A percentile compares a stretch with the other conserved stretches of the same genome.
These are phyloP conservation scores for Euphorbia celastroides DNA, from an alignment of 441 rosid genomes.

Conservation along the genomic window DNA sequence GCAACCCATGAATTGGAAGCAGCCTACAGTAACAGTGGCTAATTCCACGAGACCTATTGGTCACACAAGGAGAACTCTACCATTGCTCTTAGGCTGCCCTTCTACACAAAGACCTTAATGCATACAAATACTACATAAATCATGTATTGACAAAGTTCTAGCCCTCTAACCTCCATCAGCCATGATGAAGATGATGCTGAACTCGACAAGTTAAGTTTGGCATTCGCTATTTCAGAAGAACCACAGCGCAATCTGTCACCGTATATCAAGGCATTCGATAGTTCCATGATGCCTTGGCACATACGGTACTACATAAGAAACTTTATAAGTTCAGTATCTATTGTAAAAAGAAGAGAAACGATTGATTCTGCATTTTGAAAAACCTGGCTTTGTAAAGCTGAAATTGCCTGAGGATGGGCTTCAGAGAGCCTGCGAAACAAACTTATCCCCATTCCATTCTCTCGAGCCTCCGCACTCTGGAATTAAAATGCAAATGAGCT, in stretches of 20 bases:
- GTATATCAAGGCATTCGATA: slow-evolving; percentile 88
- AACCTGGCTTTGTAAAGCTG: slow-evolving; percentile 97
- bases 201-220: slow-evolving; percentile 51
- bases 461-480: slow-evolving; percentile 95
- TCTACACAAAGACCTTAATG: background rate
- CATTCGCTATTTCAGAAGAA: slow-evolving; percentile 76
- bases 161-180: slow-evolving; percentile 59
- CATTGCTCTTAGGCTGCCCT: no score
- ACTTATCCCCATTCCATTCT: slow-evolving; percentile 92
- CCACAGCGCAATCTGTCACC: slow-evolving; percentile 88
- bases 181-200: slow-evolving; percentile 43
- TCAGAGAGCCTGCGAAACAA: slow-evolving; percentile 95
- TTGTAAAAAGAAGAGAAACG: slow-evolving; percentile 14
- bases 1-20: no score
- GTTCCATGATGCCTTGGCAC: slow-evolving; percentile 91
- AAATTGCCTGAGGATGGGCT: slow-evolving; percentile 98
- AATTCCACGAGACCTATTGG: no score
- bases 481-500: slow-evolving; percentile 23
- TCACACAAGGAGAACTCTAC: no score
- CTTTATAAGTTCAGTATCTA: slow-evolving; percentile 16
- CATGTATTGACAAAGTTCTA: background rate
- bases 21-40: no score
- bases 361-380: slow-evolving; percentile 15
- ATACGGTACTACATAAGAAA: slow-evolving; percentile 76
- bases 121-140: background rate